Evolutionary conservation across 1,139 yeast genomes (phyloP).

Genomic region (Geotrichum siamense): DNA sequence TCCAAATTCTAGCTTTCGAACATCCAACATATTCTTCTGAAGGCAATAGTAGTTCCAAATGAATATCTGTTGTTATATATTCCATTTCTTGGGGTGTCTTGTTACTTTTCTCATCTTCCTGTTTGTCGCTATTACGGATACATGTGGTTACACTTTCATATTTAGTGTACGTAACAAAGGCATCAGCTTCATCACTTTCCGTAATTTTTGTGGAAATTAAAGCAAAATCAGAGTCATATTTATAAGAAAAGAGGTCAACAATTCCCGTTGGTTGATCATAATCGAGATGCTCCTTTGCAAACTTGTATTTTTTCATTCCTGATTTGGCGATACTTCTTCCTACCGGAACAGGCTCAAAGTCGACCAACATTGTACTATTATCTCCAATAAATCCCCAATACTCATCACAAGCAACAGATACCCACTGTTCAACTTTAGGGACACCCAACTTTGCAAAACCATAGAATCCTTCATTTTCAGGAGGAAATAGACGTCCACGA

Average conservation of each 20-base stretch:
- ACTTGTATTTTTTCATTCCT: not conserved
- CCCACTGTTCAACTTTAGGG: not conserved
- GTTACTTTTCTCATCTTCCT: not conserved
- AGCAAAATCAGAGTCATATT: not conserved
- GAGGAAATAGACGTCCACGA: not conserved
- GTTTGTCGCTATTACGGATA: not conserved
- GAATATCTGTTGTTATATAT: not conserved
- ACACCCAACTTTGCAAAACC: not conserved
- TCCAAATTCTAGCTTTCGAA: not conserved
- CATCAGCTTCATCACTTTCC: not conserved
- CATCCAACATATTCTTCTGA: not conserved
- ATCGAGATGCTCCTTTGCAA: not conserved
- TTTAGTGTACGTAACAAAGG: not conserved
- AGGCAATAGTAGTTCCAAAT: not conserved
- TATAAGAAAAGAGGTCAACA: not conserved
- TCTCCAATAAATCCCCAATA: not conserved
- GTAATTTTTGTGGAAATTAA: not conserved
- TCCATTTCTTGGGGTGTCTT: not conserved
- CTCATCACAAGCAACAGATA: not conserved
- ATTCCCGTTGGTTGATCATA: not conserved
- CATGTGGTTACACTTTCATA: not conserved
- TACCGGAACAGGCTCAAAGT: not conserved
- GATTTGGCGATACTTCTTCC: not conserved
- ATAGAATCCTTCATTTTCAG: not conserved
- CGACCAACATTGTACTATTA: not conserved